Conservation (phyloP, 2,329 filamentous ascomycete species). For the Leptographium flavum region DNA sequence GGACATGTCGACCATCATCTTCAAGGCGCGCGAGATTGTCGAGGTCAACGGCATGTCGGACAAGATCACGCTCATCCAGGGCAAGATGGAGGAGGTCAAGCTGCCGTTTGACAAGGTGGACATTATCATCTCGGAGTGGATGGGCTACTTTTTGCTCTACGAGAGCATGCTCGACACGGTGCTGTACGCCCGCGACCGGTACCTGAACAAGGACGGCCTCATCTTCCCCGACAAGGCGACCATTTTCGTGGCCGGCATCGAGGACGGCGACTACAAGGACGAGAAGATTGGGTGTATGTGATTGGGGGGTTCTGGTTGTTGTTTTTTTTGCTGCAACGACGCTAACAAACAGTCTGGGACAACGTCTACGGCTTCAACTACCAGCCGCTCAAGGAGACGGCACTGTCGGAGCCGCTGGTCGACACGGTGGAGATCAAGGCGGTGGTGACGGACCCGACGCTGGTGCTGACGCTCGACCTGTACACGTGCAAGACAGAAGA, state of each 20-base stretch:
- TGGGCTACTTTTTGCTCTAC: constrained; percentile 98
- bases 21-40: constrained; percentile 95
- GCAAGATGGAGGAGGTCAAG: constrained; percentile 98
- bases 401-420: constrained; percentile 88
- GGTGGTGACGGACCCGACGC: constrained; percentile 79
- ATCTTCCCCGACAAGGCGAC: constrained; percentile 99
- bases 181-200: constrained; percentile 87
- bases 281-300: constrained; percentile 96
- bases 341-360: constrained; percentile 65
- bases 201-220: constrained; percentile 70
- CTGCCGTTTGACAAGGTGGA: constrained; percentile 92
- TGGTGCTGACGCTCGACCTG: constrained; percentile 78
- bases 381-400: constrained; percentile 81
- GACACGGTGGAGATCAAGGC: constrained; percentile 97
- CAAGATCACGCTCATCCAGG: constrained; percentile 95
- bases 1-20: constrained; percentile 99
- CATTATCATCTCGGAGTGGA: constrained; percentile 99
- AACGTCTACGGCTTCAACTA: constrained; percentile 99
- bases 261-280: constrained; percentile 98
- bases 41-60: constrained; percentile 78
- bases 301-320: background rate
- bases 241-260: constrained; percentile 91
- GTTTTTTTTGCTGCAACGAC: background rate
- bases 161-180: constrained; percentile 99
- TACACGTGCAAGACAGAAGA: constrained; percentile 79